Evolutionary conservation across 495 filamentous ascomycete species (phyloP), one percentile per base, ranked within the genome.

Genomic region (Podospora anserina): DNA sequence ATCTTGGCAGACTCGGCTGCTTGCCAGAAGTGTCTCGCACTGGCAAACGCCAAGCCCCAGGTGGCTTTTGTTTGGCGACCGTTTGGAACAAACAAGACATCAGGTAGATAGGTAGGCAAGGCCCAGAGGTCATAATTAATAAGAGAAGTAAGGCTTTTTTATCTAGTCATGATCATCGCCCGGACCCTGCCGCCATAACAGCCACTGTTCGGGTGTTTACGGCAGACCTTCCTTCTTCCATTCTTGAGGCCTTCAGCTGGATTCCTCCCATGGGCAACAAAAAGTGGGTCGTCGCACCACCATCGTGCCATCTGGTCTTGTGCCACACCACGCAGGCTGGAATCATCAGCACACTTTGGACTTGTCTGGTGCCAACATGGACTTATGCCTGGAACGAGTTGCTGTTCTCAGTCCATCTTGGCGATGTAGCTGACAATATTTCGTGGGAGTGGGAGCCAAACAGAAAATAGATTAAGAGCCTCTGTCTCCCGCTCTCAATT

Each of bases 381-480:
- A 49, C 39, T 49, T 49, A 49, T 49, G 15, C 15, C 39, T 49
- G 9, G 39, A 16, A 16, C 39, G 6, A 49, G 15, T 18, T 49
- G 39, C 5, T 49, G 9, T 49, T 49, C 39, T 9, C 15, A 16
- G 39, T 49, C 9, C 7, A 11, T 49, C 39, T 49, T 49, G 39
- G 39, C 39, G 6, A 49, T 49, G 39, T 39, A 39, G 20, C 18
- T 13, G 54, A 16, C 54, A 16, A 18, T 1, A 57, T n/a, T 18
- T 18, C 54, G 20, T 13, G 54, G 54, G 55, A 19, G n/a, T 58
- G 9, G 11, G 55, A 26, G n/a, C 4, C 18, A 58, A 58, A 7
- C 13, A 26, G 55, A 58, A 58, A 58, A 20, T 58, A 58, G 19
- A 58, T 58, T 58, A 58, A 58, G 55, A 58, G 55, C 18, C 55